Evolutionary conservation across 768 basidiomycete species (phyloP).

Genomic region (Suillus brevipes): DNA sequence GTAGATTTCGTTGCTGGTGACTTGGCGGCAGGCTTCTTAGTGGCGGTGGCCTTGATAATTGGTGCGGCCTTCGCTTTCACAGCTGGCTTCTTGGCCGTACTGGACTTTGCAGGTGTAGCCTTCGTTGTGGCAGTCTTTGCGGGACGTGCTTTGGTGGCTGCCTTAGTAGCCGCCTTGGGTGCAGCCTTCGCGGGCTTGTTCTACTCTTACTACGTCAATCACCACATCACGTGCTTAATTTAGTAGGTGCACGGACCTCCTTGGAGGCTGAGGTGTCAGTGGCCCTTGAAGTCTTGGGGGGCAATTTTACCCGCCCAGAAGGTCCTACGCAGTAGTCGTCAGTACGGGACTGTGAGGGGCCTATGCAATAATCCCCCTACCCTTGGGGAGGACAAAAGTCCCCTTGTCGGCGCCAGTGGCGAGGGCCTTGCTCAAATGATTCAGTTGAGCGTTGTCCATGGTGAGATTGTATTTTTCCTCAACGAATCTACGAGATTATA

Average conservation of each 20-base stretch:
- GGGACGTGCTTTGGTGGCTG: constrained; percentile 22
- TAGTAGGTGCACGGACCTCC: constrained; percentile 45
- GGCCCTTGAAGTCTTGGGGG: constrained; percentile 55
- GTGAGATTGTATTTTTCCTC: constrained; percentile 81
- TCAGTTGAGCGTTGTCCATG: constrained; percentile 75
- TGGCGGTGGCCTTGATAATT: constrained; percentile 34
- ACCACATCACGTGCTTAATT: constrained; percentile 22
- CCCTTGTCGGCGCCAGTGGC: constrained; percentile 79
- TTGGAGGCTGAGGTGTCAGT: constrained; percentile 55
- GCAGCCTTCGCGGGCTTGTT: constrained; percentile 36
- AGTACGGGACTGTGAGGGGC: constrained; percentile 1
- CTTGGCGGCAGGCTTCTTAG: constrained; percentile 39
- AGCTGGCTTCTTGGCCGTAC: constrained; percentile 26
- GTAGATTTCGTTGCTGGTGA: constrained; percentile 17
- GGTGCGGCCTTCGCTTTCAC: constrained; percentile 39
- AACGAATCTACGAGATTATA: constrained; percentile 58
- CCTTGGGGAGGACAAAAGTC: constrained; percentile 86
- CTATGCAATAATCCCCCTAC: constrained; percentile 36
- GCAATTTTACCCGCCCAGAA: constrained; percentile 64
- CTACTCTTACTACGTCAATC: constrained; percentile 15
- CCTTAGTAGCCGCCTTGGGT: constrained; percentile 21
- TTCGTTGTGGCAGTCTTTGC: constrained; percentile 29
- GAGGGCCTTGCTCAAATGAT: constrained; percentile 81
- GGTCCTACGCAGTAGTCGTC: constrained; percentile 31
- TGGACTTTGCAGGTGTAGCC: constrained; percentile 24